phyloP scores from a whole-genome alignment of 257 asterid genomes.

The Nemophila menziesii region DNA sequence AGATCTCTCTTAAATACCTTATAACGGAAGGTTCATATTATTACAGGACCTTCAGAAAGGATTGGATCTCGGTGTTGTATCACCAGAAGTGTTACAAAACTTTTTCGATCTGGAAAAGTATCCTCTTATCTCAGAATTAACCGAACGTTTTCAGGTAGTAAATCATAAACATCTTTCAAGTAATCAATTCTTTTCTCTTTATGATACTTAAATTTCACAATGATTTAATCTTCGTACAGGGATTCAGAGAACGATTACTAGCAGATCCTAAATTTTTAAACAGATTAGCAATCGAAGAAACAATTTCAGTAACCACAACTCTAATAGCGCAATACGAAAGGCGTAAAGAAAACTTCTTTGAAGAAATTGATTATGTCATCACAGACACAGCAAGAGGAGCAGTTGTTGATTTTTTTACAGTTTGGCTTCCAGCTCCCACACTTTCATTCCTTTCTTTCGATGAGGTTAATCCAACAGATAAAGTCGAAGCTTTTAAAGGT shows the following conservation, averaged over 20 bases:
- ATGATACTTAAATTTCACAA: conserved; percentile 4
- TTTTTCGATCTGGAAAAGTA: conserved; percentile 78
- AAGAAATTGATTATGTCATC: conserved; percentile 80
- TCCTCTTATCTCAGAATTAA: conserved; percentile 62
- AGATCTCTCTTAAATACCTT: not conserved
- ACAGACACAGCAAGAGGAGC: conserved; percentile 74
- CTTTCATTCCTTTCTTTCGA: conserved; percentile 53
- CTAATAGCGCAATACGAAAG: conserved; percentile 80
- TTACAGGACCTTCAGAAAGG: conserved; percentile 87
- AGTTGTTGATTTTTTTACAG: conserved; percentile 92
- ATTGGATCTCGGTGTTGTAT: conserved; percentile 87
- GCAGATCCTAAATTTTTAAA: conserved; percentile 90
- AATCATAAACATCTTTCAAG: conserved; percentile 1
- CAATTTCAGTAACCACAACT: conserved; percentile 83
- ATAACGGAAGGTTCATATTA: not conserved
- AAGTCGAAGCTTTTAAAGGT: conserved; percentile 63
- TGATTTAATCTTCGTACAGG: conserved; percentile 41
- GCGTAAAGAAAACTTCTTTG: conserved; percentile 73
- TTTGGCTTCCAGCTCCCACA: conserved; percentile 98
- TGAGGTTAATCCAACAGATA: conserved; percentile 35
- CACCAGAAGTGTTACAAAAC: conserved; percentile 90
- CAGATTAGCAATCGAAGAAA: conserved; percentile 91
- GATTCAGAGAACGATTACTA: conserved; percentile 79
- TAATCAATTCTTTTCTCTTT: not conserved
- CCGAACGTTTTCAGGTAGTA: conserved; percentile 66